Conservation (phyloP, 176 grass and related monocot species). For the Rhipidocladum racemiflorum region DNA sequence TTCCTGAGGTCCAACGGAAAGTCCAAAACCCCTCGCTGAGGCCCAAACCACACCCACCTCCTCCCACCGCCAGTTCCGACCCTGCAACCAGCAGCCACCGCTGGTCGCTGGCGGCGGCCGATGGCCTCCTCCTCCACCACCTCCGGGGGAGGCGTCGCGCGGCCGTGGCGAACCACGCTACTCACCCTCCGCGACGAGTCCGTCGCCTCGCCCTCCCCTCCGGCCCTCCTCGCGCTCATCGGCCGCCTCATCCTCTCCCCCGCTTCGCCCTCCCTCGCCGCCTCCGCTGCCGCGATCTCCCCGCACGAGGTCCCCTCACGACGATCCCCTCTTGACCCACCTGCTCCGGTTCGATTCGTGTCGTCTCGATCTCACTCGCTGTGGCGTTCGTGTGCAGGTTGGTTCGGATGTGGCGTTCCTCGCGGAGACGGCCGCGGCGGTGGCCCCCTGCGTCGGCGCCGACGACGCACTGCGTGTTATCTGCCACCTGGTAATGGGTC, state of each 20-base stretch:
- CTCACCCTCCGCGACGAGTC: conserved; percentile 93
- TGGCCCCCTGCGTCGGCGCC: conserved; percentile 31
- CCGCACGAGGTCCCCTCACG: conserved; percentile 61
- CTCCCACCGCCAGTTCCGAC: not conserved
- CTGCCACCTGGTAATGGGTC: conserved; percentile 71
- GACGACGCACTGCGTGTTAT: conserved; percentile 45
- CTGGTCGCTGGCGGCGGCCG: not conserved
- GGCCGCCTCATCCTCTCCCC: conserved; percentile 54
- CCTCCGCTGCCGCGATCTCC: conserved; percentile 57
- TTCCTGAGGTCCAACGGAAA: not conserved
- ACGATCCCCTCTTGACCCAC: not conserved
- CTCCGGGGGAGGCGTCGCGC: conserved; percentile 43
- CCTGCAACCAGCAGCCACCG: conserved; percentile 7
- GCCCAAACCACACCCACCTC: not conserved
- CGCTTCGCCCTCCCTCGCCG: conserved; percentile 42
- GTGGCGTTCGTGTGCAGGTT: conserved; percentile 45
- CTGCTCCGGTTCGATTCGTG: not conserved
- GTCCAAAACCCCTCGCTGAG: not conserved
- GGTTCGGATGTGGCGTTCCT: conserved; percentile 82
- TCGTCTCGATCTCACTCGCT: not conserved
- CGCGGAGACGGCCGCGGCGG: conserved; percentile 55
- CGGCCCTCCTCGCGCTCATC: conserved; percentile 68
- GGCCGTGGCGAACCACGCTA: conserved; percentile 71
- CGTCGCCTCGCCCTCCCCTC: conserved; percentile 46
- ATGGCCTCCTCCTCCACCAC: conserved; percentile 27